phyloP scores from a whole-genome alignment of 1,139 yeast species.

The Saccharomyces hybrid region DNA sequence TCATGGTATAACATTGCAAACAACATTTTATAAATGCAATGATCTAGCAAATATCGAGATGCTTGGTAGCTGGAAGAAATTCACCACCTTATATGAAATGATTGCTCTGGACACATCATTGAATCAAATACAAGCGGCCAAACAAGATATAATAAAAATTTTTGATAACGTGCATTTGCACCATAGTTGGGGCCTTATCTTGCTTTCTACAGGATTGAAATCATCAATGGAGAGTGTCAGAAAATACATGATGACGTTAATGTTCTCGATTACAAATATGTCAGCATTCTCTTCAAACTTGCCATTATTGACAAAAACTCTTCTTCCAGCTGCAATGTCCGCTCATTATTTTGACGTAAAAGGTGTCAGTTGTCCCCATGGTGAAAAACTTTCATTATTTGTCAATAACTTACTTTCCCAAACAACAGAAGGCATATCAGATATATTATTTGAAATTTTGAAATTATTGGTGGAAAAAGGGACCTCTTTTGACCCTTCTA shows the following conservation, averaged over 20 bases:
- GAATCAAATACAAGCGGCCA: slow-evolving; percentile 79
- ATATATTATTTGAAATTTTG: slow-evolving; percentile 34
- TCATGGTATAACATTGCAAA: slow-evolving; percentile 10
- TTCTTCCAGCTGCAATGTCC: slow-evolving; percentile 56
- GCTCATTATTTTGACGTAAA: slow-evolving; percentile 50
- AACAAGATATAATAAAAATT: slow-evolving; percentile 51
- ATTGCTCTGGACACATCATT: slow-evolving; percentile 78
- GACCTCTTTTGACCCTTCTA: slow-evolving; percentile 62
- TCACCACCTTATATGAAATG: slow-evolving; percentile 66
- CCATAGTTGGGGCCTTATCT: slow-evolving; percentile 65
- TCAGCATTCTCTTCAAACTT: slow-evolving; percentile 45
- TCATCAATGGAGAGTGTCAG: slow-evolving; percentile 79
- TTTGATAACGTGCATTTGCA: slow-evolving; percentile 48
- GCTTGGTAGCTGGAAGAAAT: slow-evolving; percentile 61
- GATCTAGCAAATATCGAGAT: slow-evolving; percentile 27
- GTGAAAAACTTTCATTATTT: slow-evolving; percentile 43
- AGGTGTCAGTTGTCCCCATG: slow-evolving; percentile 48
- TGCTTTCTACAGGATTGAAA: slow-evolving; percentile 66
- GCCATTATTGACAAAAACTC: slow-evolving; percentile 38
- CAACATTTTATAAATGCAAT: slow-evolving; percentile 45
- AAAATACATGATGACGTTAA: slow-evolving; percentile 49
- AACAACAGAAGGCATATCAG: slow-evolving; percentile 27
- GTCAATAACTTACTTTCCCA: slow-evolving; percentile 39
- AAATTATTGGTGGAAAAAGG: slow-evolving; percentile 41
- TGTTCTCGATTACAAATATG: slow-evolving; percentile 44